Conservation (phyloP, 2,329 filamentous ascomycete species). For the Epichloe bromicola region DNA sequence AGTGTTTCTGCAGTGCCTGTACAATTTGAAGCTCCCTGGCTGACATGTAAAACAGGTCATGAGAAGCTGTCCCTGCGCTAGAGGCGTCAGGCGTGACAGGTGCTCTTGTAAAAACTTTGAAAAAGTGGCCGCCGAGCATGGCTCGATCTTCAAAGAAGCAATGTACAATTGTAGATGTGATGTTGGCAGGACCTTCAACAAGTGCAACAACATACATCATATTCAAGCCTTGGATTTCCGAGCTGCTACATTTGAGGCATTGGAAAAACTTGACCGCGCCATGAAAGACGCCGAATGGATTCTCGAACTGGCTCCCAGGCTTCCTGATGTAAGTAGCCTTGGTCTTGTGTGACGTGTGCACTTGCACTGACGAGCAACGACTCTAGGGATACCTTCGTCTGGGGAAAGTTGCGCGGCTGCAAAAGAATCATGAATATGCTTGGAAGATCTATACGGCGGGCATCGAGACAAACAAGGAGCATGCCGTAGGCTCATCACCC, state of each 20-base stretch:
- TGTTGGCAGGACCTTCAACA: slow-evolving; percentile 24
- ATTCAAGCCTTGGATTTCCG: slow-evolving; percentile 28
- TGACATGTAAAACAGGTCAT: slow-evolving; percentile 19
- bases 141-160: slow-evolving; percentile 28
- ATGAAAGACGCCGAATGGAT: slow-evolving; percentile 29
- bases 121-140: slow-evolving; percentile 17
- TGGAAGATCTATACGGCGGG: slow-evolving; percentile 28
- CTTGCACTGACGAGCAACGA: neutral
- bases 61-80: slow-evolving; percentile 21
- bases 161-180: slow-evolving; percentile 26
- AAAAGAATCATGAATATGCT: slow-evolving; percentile 24
- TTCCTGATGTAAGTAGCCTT: slow-evolving; percentile 22
- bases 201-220: slow-evolving; percentile 25
- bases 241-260: slow-evolving; percentile 26
- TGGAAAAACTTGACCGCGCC: slow-evolving; percentile 24
- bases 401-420: slow-evolving; percentile 25
- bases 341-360: neutral
- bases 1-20: slow-evolving; percentile 1
- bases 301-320: slow-evolving; percentile 26
- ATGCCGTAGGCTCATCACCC: slow-evolving; percentile 14
- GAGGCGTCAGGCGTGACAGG: slow-evolving; percentile 21
- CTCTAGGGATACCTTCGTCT: slow-evolving; percentile 28
- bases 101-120: slow-evolving; percentile 29
- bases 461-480: slow-evolving; percentile 19
- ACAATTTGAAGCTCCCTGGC: neutral